Evolutionary conservation across 179 eudicot genomes (phyloP), one percentile per base, ranked within the genome.

Genomic region (Gypsophila paniculata): DNA sequence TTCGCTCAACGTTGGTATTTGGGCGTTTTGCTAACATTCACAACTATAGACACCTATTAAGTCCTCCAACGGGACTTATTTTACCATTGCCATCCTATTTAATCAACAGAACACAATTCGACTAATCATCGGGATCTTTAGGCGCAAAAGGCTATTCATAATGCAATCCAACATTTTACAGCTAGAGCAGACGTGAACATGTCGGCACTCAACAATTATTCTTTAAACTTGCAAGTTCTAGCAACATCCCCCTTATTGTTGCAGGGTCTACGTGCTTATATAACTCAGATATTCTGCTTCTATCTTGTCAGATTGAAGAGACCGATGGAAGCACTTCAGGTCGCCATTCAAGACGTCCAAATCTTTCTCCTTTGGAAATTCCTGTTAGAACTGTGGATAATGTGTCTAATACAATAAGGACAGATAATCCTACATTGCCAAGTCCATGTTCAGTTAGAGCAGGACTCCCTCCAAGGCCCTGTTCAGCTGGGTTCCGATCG

Each of bases 381-480:
- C 82, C 82, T 23, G 73, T 76, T 46, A 72, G 76, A 42, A 60
- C 76, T 10, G 65, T 79, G 61, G 58, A 21, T 74, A 74, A 61
- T 3, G 65, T 65, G 39, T 75, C 78, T 51, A 71, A 46, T 66
- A 65, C 23, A 1, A 48, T 65, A 32, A 59, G 53, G 36, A 75
- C 70, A 59, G 82, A 79, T 44, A 44, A 72, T 25, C 73, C 76
- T 14, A 75, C 69, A 22, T 46, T 68, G 22, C 69, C 74, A 46
- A 79, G 82, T 64, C 82, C 82, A 5, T 72, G 70, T 68, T 67
- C 79, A 29, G 69, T 72, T 39, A 71, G 74, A 72, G 59, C 73
- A 32, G 82, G 79, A 46, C 72, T 79, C 8, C 82, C 82, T 14
- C 82, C 82, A 32, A 75, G 82, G 61, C 76, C 82, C 49, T 79